Evolutionary conservation across 2,329 filamentous ascomycete species (phyloP).

Genomic region (Alternaria gansuensis): DNA sequence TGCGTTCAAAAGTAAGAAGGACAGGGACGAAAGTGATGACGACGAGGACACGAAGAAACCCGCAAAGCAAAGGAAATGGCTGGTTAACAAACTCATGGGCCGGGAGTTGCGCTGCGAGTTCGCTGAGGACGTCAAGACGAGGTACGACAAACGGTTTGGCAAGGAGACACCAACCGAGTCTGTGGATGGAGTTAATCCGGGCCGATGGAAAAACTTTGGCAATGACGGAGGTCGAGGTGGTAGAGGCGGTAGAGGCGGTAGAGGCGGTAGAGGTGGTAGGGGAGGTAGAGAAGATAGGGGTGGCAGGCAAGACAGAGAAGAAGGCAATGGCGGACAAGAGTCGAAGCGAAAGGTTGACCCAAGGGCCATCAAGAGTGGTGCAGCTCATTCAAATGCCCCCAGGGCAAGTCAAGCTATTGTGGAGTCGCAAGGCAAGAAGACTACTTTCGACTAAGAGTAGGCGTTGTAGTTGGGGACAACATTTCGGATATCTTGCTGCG

Average conservation of each 20-base stretch:
- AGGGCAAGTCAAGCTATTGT: conserved; percentile 82
- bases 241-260: not conserved
- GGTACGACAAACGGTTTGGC: conserved; percentile 94
- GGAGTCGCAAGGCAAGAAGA: conserved; percentile 79
- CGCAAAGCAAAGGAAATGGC: conserved; percentile 69
- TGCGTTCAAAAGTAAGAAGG: conserved; percentile 55
- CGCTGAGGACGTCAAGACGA: conserved; percentile 85
- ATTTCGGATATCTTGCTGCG: not conserved
- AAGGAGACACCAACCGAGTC: conserved; percentile 65
- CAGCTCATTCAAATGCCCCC: conserved; percentile 58
- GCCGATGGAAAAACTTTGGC: conserved; percentile 41
- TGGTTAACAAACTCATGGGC: conserved; percentile 84
- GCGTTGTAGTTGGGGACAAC: not conserved
- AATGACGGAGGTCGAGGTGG: conserved; percentile 38
- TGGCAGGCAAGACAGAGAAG: conserved; percentile 41
- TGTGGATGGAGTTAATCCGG: conserved; percentile 48
- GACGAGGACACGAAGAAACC: conserved; percentile 56
- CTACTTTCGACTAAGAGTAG: conserved; percentile 70
- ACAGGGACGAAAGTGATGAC: conserved; percentile 64
- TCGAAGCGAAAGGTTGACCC: conserved; percentile 55
- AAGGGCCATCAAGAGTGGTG: conserved; percentile 56
- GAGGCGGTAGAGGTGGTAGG: conserved; percentile 16
- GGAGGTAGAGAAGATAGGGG: not conserved
- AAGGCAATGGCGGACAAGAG: conserved; percentile 38
- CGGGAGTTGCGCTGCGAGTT: conserved; percentile 87